phyloP scores from a whole-genome alignment of 441 rosid species.

The Gossypium aridum region DNA sequence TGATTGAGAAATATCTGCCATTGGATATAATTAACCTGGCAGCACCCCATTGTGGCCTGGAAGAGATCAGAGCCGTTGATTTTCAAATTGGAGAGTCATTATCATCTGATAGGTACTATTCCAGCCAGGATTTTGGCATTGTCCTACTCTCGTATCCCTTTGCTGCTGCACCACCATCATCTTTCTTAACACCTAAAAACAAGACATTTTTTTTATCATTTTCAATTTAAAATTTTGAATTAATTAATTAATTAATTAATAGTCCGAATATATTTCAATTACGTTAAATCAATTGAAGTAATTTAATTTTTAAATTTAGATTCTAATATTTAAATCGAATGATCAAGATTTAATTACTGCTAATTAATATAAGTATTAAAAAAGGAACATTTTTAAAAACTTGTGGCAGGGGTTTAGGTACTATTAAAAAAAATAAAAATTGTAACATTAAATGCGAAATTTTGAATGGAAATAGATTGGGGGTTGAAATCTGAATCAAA shows the following conservation, averaged over 20 bases:
- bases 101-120: background rate
- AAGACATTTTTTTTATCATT: background rate
- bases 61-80: background rate
- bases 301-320: too few species aligned
- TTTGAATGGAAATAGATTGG: too few species aligned
- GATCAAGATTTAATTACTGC: background rate
- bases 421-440: background rate
- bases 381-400: background rate
- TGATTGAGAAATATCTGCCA: slow-evolving; percentile 20
- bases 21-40: slow-evolving; percentile 12
- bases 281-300: background rate
- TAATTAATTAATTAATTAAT: too few species aligned
- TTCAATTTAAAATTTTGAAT: background rate
- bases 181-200: background rate
- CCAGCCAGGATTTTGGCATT: slow-evolving; percentile 3
- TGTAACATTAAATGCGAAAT: background rate
- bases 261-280: background rate
- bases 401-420: background rate
- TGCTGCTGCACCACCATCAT: background rate
- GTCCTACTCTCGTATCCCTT: background rate
- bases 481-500: background rate
- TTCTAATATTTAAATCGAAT: too few species aligned
- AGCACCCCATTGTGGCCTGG: background rate
- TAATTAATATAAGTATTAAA: background rate
- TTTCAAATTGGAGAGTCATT: background rate